These are phyloP conservation scores for Skeletonema menzelii DNA, from an alignment of 108 stramenopile genomes.

Conservation along the genomic window DNA sequence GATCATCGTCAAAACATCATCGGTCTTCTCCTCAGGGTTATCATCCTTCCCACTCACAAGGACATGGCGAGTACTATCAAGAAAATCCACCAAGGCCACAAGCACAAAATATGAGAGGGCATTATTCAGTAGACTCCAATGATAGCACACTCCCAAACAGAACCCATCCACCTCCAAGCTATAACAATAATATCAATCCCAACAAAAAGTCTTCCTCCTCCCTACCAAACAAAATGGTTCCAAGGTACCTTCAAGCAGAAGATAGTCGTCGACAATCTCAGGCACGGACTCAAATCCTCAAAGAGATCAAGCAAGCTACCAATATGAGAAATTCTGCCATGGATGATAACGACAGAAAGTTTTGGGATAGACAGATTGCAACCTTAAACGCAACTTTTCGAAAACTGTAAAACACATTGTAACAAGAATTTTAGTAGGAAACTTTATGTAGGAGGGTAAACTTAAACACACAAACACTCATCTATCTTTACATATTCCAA, in stretches of 20 bases:
- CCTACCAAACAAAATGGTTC: not conserved
- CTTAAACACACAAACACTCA: not conserved
- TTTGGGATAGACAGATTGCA: slow-evolving; percentile 57
- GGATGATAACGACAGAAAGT: slow-evolving; percentile 33
- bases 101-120: not conserved
- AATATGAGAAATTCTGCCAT: slow-evolving; percentile 42
- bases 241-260: slow-evolving; percentile 12
- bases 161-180: slow-evolving; percentile 1
- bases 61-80: not conserved
- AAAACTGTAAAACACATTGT: slow-evolving; percentile 15
- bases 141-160: not conserved
- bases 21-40: not conserved
- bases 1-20: not conserved
- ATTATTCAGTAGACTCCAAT: not conserved
- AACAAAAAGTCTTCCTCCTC: not conserved
- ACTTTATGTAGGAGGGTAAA: not conserved
- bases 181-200: not conserved
- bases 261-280: slow-evolving; percentile 32
- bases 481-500: not conserved
- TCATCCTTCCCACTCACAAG: slow-evolving; percentile 3
- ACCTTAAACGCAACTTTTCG: slow-evolving; percentile 43
- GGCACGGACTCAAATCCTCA: slow-evolving; percentile 46
- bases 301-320: slow-evolving; percentile 47
- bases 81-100: not conserved
- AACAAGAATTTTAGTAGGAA: not conserved